phyloP scores from a whole-genome alignment of 495 filamentous ascomycete species.

The Tirmania nivea region DNA sequence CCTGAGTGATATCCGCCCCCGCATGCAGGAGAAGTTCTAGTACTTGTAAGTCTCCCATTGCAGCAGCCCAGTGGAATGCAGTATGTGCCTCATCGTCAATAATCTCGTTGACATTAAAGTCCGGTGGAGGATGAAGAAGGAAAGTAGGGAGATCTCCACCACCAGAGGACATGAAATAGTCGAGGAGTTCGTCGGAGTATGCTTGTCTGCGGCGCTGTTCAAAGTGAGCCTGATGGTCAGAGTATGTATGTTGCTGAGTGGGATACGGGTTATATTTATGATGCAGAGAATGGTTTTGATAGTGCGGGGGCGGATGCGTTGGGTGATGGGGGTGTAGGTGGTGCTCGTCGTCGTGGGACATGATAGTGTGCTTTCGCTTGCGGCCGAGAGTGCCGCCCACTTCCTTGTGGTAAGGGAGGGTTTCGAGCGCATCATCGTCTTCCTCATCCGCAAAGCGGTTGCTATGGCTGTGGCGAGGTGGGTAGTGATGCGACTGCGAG shows the following conservation, averaged over 20 bases:
- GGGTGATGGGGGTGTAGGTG: neutral
- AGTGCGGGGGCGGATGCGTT: neutral
- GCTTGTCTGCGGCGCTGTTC: slow-evolving; percentile 44
- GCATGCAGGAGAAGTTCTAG: slow-evolving; percentile 63
- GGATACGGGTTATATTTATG: neutral
- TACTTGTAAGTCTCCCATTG: slow-evolving; percentile 92
- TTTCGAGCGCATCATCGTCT: neutral
- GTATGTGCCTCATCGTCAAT: slow-evolving; percentile 81
- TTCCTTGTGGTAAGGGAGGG: slow-evolving; percentile 19
- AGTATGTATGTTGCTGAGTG: neutral
- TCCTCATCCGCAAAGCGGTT: neutral
- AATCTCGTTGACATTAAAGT: slow-evolving; percentile 65
- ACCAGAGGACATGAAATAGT: slow-evolving; percentile 76
- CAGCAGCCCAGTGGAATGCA: slow-evolving; percentile 84
- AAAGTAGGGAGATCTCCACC: slow-evolving; percentile 35
- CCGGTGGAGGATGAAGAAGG: slow-evolving; percentile 54
- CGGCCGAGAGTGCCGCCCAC: slow-evolving; percentile 8
- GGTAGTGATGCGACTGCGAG: too few relatives aligned
- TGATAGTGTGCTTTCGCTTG: slow-evolving; percentile 12
- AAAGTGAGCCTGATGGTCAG: neutral
- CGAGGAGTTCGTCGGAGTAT: slow-evolving; percentile 75
- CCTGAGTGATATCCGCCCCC: slow-evolving; percentile 41
- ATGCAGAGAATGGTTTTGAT: neutral
- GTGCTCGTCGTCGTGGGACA: slow-evolving; percentile 26
- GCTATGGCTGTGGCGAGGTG: too few relatives aligned